phyloP scores from a whole-genome alignment of 192 early-diverging fungal species.

The Linnemannia hyalina region DNA sequence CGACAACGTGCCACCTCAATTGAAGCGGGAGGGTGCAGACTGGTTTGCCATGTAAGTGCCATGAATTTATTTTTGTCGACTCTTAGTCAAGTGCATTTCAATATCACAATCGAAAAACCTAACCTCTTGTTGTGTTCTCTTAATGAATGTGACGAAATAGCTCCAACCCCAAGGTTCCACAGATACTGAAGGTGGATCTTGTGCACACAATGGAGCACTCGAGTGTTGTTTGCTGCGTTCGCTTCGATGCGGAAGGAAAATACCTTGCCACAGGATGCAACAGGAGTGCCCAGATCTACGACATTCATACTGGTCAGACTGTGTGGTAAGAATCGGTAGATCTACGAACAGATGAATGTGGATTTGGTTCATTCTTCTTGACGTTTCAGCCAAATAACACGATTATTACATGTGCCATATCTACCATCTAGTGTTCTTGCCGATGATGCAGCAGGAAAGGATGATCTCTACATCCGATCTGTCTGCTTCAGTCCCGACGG shows the following conservation, averaged over 20 bases:
- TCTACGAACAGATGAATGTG: no score
- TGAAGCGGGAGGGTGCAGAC: conserved; percentile 87
- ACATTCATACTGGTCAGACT: conserved; percentile 78
- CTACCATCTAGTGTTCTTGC: conserved; percentile 70
- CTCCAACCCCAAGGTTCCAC: conserved; percentile 76
- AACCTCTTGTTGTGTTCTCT: neutral
- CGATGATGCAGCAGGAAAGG: conserved; percentile 79
- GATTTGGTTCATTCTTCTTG: no score
- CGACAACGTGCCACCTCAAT: conserved; percentile 77
- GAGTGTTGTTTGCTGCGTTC: conserved; percentile 97
- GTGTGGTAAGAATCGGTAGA: conserved; percentile 67
- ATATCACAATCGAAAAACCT: neutral
- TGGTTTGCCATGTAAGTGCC: conserved; percentile 85
- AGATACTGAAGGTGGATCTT: conserved; percentile 73
- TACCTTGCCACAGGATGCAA: conserved; percentile 96
- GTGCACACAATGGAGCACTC: conserved; percentile 69
- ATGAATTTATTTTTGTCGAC: no score
- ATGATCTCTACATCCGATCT: conserved; percentile 95
- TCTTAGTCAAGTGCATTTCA: neutral
- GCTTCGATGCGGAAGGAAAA: conserved; percentile 94
- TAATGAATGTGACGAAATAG: conserved; percentile 20
- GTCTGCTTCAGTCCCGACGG: conserved; percentile 97
- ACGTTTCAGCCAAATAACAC: no score
- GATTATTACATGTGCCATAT: neutral
- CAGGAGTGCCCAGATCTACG: conserved; percentile 90